These are phyloP conservation scores for Ophiocordyceps sinensis DNA, from an alignment of 2,329 filamentous ascomycete genomes.

Conservation along the genomic window DNA sequence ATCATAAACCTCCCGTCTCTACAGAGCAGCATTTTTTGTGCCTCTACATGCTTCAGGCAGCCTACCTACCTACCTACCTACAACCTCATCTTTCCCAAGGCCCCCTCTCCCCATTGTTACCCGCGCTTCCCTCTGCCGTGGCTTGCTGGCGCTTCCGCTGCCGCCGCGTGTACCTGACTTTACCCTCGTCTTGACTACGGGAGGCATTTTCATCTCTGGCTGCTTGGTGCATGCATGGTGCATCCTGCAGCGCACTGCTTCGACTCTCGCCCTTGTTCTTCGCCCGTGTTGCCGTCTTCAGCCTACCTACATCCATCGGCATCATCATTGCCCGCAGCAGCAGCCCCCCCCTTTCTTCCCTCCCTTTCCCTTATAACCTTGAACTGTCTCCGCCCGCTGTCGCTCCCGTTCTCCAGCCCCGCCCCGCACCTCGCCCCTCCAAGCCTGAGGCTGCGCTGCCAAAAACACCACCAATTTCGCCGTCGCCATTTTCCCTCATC, in stretches of 20 bases:
- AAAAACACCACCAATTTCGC: background rate
- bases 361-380: background rate
- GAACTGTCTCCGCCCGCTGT: background rate
- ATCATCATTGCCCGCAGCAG: background rate
- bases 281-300: constrained; percentile 1
- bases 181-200: background rate
- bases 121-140: background rate
- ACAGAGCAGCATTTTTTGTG: background rate
- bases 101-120: background rate
- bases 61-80: background rate
- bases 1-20: background rate
- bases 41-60: background rate
- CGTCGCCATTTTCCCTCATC: background rate
- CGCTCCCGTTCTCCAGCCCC: constrained; percentile 1
- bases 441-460: constrained; percentile 1
- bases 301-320: background rate
- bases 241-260: constrained; percentile 2
- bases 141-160: background rate
- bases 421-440: constrained; percentile 3
- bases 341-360: background rate
- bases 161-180: constrained; percentile 1
- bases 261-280: constrained; percentile 1
- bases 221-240: constrained; percentile 3
- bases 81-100: background rate
- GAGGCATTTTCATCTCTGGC: constrained; percentile 3